Conservation (phyloP, 768 basidiomycete species). For the Pleurotus djamor region DNA sequence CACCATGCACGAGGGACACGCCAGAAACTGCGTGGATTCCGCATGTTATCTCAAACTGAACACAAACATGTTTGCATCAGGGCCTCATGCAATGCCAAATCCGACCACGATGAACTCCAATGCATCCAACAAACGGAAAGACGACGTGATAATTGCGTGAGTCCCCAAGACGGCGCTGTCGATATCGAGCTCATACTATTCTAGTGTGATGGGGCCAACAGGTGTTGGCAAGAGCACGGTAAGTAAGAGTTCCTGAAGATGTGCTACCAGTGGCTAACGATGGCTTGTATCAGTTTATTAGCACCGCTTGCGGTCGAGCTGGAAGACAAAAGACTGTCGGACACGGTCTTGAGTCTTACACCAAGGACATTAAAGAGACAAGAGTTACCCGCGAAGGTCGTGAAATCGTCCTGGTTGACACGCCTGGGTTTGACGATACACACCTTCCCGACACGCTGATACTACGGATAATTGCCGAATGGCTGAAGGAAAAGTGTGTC, state of each 20-base stretch:
- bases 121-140: background rate
- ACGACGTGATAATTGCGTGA: conserved; percentile 8
- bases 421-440: conserved; percentile 35
- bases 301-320: conserved; percentile 11
- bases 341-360: conserved; percentile 32
- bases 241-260: background rate
- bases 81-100: too few relatives aligned
- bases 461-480: conserved; percentile 33
- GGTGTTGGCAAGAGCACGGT: conserved; percentile 28
- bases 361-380: conserved; percentile 29
- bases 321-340: conserved; percentile 13
- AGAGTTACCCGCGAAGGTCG: conserved; percentile 17
- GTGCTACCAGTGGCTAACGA: background rate
- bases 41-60: too few relatives aligned
- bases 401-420: conserved; percentile 35
- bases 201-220: conserved; percentile 25
- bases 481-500: conserved; percentile 18
- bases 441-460: conserved; percentile 29
- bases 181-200: background rate
- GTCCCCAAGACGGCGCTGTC: background rate
- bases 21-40: too few relatives aligned
- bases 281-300: conserved; percentile 22
- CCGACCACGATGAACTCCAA: too few relatives aligned
- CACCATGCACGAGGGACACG: too few relatives aligned
- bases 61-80: too few relatives aligned